Base-by-base conservation (phyloP, 2,329 filamentous ascomycete species). In the Colletotrichum sp. region DNA sequence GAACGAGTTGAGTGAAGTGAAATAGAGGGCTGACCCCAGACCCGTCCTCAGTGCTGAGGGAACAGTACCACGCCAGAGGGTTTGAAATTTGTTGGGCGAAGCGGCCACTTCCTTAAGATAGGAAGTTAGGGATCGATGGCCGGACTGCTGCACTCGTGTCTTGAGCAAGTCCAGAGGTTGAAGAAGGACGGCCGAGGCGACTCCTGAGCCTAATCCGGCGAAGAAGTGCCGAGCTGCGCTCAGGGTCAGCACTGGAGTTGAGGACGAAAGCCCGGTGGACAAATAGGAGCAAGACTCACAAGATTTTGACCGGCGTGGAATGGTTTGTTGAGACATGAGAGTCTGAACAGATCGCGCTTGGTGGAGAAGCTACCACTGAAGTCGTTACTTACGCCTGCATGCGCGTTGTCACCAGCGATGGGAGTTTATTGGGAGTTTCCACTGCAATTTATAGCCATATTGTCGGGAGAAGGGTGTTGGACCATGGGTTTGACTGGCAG, bases 111-210 rank as follows among this genome's bases (percentile, higher is more conserved):
- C 87, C 80, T 92, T 91, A 76, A 98, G 87, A 21, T 94, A 94
- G 28, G 88, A 87, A 69, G 91, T 84, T 73, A 99, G 91, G 4
- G 95, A 92, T 78, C 91, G 90, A 59, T 91, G 90, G 65, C 92
- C 92, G 39, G 95, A 95, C 85, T 99, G 97, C 83, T 99, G 97
- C 55, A 99, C 93, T 63, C 97, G 94, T 34, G 97, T 99, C 86
- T 99, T 99, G 83, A 99, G 92, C 6, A 99, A 93, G 86, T 99
- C 97, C 81, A 97, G 94, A 30, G 97, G 97, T 85, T 99, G 97
- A 18, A 99, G 91, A 71, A 99, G 92, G 75, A 98, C 93, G 71
- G 97, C 96, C 68, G 96, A 97, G 78, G 95, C 91, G 67, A 98
- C 90, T 81, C 97, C 97, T 9, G 96, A 98, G 81, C 92, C 92